These are phyloP conservation scores for Penicillium manginii DNA, from an alignment of 495 filamentous ascomycete genomes.

Conservation along the genomic window DNA sequence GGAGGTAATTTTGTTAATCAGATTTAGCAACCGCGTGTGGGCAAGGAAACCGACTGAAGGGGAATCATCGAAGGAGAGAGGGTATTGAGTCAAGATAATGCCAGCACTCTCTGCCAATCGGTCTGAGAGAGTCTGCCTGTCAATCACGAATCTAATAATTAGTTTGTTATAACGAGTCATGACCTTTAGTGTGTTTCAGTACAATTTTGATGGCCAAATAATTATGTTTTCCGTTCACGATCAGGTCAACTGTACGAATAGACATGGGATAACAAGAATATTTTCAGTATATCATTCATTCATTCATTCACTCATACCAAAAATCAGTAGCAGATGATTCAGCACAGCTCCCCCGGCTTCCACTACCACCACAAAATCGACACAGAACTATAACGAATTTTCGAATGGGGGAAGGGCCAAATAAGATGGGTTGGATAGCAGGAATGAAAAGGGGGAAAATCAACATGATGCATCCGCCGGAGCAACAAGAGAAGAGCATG, in stretches of 20 bases:
- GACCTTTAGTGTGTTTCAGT: background rate
- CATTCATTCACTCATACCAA: conserved; percentile 48
- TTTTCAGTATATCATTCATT: conserved; percentile 38
- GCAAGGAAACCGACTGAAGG: background rate
- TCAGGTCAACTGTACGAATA: no score
- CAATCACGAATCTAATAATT: no score
- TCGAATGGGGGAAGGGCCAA: background rate
- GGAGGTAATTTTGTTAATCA: background rate
- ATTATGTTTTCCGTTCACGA: no score
- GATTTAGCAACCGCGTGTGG: conserved; percentile 1
- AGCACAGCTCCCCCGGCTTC: background rate
- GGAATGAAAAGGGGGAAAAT: conserved; percentile 6
- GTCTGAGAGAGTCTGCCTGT: no score
- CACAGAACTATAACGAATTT: background rate
- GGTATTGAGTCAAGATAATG: background rate
- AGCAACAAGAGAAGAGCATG: conserved; percentile 4
- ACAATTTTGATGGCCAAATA: background rate
- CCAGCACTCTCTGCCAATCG: background rate
- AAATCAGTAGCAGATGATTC: conserved; percentile 19
- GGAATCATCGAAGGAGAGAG: background rate
- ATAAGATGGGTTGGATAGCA: background rate
- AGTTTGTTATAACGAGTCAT: no score
- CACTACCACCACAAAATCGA: conserved; percentile 1
- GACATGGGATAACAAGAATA: background rate
- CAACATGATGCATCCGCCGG: conserved; percentile 17